Base-by-base conservation (phyloP, 495 filamentous ascomycete genomes). In the Tuber melanosporum region DNA sequence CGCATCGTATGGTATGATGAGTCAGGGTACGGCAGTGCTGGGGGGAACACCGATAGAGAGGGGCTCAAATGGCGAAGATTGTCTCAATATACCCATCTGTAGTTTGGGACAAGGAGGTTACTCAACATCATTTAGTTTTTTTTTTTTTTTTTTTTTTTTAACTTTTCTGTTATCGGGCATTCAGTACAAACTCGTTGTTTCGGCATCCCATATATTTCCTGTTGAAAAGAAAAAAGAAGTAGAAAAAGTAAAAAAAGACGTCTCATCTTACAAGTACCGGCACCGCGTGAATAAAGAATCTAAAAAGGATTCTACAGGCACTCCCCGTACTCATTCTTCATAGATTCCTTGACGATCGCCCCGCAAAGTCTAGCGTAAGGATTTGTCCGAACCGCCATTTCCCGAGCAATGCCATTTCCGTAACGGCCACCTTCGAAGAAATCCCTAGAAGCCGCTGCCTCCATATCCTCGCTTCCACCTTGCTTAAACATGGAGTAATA, bases 281-380 rank as follows among this genome's bases (percentile, higher is more conserved):
- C 20, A 49, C 46, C 9, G 46, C 2, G 9, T 52, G 20, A 52
- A 52, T 22, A n/a, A 52, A 52, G 6, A 52, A 62, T 14, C 52
- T 15, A n/a, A 62, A 62, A 62, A 62, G 0, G 32, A 5, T 32
- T 32, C 52, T 62, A 32, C n/a, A 62, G 5, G 44, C 73, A 72
- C 82, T 46, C 78, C 81, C 83, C 73, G 86, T 82, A 80, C 85
- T 97, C 94, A 86, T 91, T 92, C 86, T 87, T 90, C 88, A 97
- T 89, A 62, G 92, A 93, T 86, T 95, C 91, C 84, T 89, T 90
- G 17, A 97, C 93, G 86, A 97, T 95, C 44, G 89, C 89, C 20
- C 93, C 94, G 85, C 94, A 97, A 82, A 96, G 87, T 87, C 94
- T 96, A 42, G 93, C 93, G 79, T 92, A 92, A 46, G 94, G 94